Percentiles rank a stretch among this genome's conserved stretches.
phyloP scores from a whole-genome alignment of 2,329 filamentous ascomycete species.

The Rhynchosporium agropyri region DNA sequence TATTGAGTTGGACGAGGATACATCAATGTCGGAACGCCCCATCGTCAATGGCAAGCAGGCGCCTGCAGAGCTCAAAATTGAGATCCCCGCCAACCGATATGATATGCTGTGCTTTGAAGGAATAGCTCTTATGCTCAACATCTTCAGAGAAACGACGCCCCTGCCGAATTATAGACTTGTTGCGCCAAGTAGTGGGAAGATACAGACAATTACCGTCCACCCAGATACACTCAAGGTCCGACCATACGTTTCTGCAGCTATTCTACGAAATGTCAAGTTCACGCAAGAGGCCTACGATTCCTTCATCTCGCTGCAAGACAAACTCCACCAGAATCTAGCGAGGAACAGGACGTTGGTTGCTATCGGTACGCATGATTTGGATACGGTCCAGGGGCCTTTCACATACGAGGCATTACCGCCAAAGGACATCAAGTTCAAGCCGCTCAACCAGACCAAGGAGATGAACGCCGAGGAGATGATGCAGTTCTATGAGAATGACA shows the following conservation, averaged over 20 bases:
- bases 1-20: conserved; percentile 95
- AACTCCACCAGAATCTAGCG: conserved; percentile 94
- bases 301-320: conserved; percentile 97
- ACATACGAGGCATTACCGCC: conserved; percentile 91
- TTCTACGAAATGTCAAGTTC: conserved; percentile 89
- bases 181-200: conserved; percentile 69
- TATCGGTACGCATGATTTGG: conserved; percentile 95
- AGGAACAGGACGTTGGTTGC: conserved; percentile 92
- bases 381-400: conserved; percentile 92
- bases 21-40: conserved; percentile 59
- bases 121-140: conserved; percentile 92
- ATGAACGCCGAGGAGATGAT: conserved; percentile 90
- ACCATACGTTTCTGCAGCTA: conserved; percentile 85
- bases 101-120: conserved; percentile 98
- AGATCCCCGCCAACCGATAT: conserved; percentile 93
- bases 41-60: conserved; percentile 79
- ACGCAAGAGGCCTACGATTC: conserved; percentile 90
- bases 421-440: conserved; percentile 88
- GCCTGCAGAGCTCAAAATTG: conserved; percentile 92
- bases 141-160: conserved; percentile 78
- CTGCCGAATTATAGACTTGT: conserved; percentile 80
- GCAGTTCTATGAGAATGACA: conserved; percentile 93
- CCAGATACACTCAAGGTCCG: conserved; percentile 76
- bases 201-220: conserved; percentile 80
- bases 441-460: conserved; percentile 86